Conservation (phyloP, 108 stramenopile genomes). For the Cylindrotheca fusiformis region DNA sequence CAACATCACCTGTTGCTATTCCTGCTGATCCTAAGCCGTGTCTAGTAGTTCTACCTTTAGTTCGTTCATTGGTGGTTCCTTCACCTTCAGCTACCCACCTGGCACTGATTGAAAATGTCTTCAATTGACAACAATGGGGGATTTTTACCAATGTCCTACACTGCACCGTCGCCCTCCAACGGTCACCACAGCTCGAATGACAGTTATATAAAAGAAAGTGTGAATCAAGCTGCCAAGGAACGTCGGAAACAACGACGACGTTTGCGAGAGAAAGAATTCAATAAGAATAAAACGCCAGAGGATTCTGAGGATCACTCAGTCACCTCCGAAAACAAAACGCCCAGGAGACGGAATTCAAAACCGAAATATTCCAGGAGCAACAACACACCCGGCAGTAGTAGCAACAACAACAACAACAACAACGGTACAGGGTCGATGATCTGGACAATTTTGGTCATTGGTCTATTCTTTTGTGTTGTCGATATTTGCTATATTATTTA, state of each 20-base stretch:
- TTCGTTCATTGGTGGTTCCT: too few species aligned
- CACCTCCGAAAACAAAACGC: background rate
- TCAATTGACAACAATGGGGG: too few species aligned
- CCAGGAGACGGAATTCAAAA: background rate
- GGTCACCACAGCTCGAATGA: background rate
- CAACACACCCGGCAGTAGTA: background rate
- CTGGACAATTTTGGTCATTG: constrained; percentile 12
- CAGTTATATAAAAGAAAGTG: background rate
- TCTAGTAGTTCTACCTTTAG: too few species aligned
- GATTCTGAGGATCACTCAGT: background rate
- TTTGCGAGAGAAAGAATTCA: background rate
- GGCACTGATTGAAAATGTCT: too few species aligned
- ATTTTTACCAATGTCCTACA: background rate
- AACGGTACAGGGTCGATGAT: constrained; percentile 5
- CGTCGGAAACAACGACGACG: constrained; percentile 5
- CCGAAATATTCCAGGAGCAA: background rate
- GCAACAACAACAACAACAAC: background rate
- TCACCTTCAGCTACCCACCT: too few species aligned
- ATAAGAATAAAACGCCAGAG: background rate
- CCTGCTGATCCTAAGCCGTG: too few species aligned
- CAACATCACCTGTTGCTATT: too few species aligned
- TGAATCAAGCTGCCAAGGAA: constrained; percentile 1
- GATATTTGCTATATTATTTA: constrained; percentile 24
- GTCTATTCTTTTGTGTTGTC: constrained; percentile 14
- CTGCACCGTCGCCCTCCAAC: background rate